Conservation (phyloP, 164 flowering plant genomes). For the Annona squamosa region DNA sequence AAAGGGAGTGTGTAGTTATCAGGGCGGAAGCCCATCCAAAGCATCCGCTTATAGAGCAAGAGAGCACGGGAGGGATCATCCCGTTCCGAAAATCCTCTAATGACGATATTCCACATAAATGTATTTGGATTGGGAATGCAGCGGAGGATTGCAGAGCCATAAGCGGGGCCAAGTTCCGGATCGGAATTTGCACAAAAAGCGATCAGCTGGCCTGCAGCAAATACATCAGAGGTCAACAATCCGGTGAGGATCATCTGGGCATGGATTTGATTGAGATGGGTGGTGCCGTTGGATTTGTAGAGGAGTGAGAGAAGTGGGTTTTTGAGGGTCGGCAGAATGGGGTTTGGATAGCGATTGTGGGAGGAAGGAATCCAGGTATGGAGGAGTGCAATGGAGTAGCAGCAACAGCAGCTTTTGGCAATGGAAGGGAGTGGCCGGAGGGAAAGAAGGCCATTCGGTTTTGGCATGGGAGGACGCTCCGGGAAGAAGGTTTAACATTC, state of each 20-base stretch:
- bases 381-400: constrained; percentile 6
- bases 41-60: constrained; percentile 43
- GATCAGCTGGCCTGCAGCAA: constrained; percentile 48
- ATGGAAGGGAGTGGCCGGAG: not conserved
- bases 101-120: constrained; percentile 47
- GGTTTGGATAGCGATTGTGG: constrained; percentile 23
- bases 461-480: not conserved
- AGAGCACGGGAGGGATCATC: constrained; percentile 24
- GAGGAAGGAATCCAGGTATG: constrained; percentile 22
- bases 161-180: constrained; percentile 19
- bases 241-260: constrained; percentile 45
- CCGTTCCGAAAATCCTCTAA: constrained; percentile 37
- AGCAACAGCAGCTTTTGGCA: constrained; percentile 3
- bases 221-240: constrained; percentile 28
- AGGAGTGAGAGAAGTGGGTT: constrained; percentile 42
- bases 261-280: constrained; percentile 57
- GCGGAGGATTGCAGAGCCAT: constrained; percentile 27
- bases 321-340: constrained; percentile 20
- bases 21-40: constrained; percentile 28
- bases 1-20: constrained; percentile 55
- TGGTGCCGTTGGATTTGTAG: constrained; percentile 44
- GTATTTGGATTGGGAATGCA: constrained; percentile 24
- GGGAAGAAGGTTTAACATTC: not conserved
- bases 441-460: not conserved
- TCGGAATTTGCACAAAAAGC: constrained; percentile 45